Evolutionary conservation across 192 early-diverging fungal species (phyloP).

Genomic region (Thamnidium elegans): DNA sequence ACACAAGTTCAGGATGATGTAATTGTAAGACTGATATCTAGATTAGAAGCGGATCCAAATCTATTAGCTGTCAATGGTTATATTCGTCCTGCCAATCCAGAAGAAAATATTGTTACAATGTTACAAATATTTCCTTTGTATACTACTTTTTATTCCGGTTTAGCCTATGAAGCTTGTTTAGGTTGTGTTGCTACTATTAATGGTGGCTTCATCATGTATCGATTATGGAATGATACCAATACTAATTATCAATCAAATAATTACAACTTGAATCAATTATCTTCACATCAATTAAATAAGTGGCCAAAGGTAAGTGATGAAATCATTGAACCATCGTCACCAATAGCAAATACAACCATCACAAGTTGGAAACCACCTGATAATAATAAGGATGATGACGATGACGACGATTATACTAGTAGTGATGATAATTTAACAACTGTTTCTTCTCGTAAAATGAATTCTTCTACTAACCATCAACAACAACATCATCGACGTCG

Average conservation of each 20-base stretch:
- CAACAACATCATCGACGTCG: too few species aligned
- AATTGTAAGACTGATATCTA: slow-evolving; percentile 47
- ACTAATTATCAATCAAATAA: background rate
- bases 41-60: slow-evolving; percentile 53
- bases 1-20: slow-evolving; percentile 60
- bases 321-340: background rate
- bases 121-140: slow-evolving; percentile 70
- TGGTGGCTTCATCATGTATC: slow-evolving; percentile 69
- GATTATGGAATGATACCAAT: slow-evolving; percentile 53
- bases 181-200: slow-evolving; percentile 61
- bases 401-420: background rate
- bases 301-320: slow-evolving; percentile 23
- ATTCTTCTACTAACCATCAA: too few species aligned
- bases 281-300: background rate
- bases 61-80: slow-evolving; percentile 66
- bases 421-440: background rate
- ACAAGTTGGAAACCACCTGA: background rate
- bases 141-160: slow-evolving; percentile 57
- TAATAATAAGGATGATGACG: background rate
- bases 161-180: slow-evolving; percentile 65
- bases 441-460: too few species aligned
- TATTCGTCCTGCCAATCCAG: slow-evolving; percentile 64
- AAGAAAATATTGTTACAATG: slow-evolving; percentile 60
- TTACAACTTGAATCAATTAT: background rate
- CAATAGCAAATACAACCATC: too few species aligned